A percentile compares a stretch with the other conserved stretches of the same genome.
Evolutionary conservation across 1,284 basidiomycete species (phyloP).

Genomic region (Ganoderma boninense): DNA sequence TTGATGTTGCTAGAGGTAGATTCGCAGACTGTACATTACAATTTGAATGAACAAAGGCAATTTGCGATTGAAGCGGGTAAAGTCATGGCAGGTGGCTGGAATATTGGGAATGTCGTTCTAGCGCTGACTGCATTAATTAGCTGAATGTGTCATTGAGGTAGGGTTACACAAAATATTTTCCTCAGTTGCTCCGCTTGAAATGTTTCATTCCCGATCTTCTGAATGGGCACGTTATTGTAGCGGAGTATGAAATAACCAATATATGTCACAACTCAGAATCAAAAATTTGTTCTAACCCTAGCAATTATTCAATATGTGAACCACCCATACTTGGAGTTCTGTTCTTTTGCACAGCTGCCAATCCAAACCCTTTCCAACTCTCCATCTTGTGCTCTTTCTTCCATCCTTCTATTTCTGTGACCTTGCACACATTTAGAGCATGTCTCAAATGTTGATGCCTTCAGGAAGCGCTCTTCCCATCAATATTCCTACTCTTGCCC

Average conservation of each 20-base stretch:
- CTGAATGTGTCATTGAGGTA: neutral
- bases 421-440: neutral
- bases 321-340: slow-evolving; percentile 6
- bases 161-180: slow-evolving; percentile 6
- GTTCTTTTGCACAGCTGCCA: neutral
- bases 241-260: slow-evolving; percentile 4
- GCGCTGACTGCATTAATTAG: neutral
- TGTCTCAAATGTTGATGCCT: neutral
- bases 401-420: slow-evolving; percentile 1
- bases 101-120: neutral
- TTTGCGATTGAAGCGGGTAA: neutral
- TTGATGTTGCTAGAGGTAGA: neutral
- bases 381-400: neutral
- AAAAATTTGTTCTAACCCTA: slow-evolving; percentile 16
- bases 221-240: neutral
- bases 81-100: neutral
- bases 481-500: slow-evolving; percentile 8
- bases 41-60: neutral
- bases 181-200: neutral
- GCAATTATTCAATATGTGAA: slow-evolving; percentile 12
- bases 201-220: neutral
- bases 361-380: slow-evolving; percentile 5
- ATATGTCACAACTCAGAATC: slow-evolving; percentile 13
- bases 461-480: neutral
- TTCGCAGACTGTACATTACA: neutral